phyloP scores from a whole-genome alignment of 139 green algal genomes.

The Chlorella sp. region DNA sequence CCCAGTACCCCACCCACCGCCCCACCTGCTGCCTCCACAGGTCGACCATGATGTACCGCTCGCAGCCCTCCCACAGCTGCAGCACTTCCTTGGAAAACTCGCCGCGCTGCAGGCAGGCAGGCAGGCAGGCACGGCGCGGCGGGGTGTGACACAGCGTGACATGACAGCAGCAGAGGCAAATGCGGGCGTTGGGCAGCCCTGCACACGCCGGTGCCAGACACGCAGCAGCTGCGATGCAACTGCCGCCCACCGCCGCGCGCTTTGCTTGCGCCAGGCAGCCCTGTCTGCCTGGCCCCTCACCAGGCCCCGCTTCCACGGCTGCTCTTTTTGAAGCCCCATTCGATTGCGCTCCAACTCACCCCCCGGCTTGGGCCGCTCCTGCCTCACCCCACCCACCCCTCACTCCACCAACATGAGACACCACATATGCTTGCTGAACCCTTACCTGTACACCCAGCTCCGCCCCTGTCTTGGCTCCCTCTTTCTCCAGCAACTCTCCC shows the following conservation, averaged over 20 bases:
- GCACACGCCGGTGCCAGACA: neutral
- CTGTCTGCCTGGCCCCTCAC: no score
- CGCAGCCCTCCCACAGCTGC: neutral
- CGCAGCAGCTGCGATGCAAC: neutral
- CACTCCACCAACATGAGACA: neutral
- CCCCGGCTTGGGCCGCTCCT: neutral
- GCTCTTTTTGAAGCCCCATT: neutral
- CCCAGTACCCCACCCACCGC: neutral
- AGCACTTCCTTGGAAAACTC: neutral
- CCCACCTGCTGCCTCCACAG: neutral
- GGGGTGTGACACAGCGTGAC: no score
- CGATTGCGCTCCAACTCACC: neutral
- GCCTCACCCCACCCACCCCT: no score
- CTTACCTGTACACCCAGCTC: neutral
- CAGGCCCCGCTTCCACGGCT: no score
- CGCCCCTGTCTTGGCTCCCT: neutral
- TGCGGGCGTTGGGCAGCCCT: no score
- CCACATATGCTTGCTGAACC: neutral
- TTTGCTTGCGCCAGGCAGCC: no score
- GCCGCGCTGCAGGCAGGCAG: neutral
- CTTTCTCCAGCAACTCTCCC: neutral
- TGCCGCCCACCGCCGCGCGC: no score
- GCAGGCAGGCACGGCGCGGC: neutral
- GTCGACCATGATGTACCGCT: neutral
- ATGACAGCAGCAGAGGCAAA: neutral